Evolutionary conservation across 108 stramenopile genomes (phyloP).

Genomic region (Pseudonitzschia multiseries): DNA sequence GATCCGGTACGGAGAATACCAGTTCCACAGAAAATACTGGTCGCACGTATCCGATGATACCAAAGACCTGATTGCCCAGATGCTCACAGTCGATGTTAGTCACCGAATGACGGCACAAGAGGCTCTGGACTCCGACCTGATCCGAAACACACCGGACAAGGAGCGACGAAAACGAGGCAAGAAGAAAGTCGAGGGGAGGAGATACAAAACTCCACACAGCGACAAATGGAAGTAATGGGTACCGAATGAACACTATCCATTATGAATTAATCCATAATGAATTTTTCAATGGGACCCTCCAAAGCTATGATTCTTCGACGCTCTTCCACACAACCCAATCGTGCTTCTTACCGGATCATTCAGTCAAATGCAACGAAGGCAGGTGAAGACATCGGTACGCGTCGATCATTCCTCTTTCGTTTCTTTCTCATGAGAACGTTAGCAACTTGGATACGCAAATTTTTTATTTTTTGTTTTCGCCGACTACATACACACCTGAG

Average conservation of each 20-base stretch:
- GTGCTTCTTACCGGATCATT: no score
- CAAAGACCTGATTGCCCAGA: slow-evolving; percentile 43
- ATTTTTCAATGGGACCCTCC: no score
- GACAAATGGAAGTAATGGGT: slow-evolving; percentile 10
- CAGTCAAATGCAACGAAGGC: no score
- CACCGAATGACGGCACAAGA: slow-evolving; percentile 57
- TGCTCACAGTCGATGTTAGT: slow-evolving; percentile 54
- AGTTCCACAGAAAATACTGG: slow-evolving; percentile 68
- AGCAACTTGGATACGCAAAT: no score
- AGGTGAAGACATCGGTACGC: no score
- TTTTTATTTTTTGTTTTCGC: neutral
- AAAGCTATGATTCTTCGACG: no score
- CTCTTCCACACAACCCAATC: no score
- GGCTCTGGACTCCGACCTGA: slow-evolving; percentile 44
- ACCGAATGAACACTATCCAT: no score
- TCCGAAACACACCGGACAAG: slow-evolving; percentile 14
- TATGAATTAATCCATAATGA: no score
- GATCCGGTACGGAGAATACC: slow-evolving; percentile 66
- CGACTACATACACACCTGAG: neutral
- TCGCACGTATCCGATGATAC: slow-evolving; percentile 43
- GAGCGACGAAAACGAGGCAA: slow-evolving; percentile 15
- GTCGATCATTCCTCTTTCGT: neutral
- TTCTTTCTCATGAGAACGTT: no score
- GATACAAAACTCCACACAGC: neutral
- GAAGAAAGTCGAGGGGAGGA: slow-evolving; percentile 17